Base-by-base conservation (phyloP, 371 early-diverging fungal species). In the Rhizopus arrhizus region DNA sequence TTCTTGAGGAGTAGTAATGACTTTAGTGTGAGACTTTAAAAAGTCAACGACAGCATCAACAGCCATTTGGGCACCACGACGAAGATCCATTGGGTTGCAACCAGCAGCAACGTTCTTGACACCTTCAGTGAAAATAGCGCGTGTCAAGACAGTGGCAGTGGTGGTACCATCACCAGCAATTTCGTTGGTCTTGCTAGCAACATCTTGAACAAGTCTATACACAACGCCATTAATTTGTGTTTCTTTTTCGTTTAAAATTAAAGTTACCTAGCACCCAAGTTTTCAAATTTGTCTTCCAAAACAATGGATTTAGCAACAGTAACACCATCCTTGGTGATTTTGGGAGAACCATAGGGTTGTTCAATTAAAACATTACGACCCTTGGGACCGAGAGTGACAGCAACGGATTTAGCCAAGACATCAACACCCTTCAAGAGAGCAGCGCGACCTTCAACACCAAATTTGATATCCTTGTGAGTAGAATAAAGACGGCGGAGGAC, bases 261-360 rank as follows among this genome's bases (percentile, higher is more conserved):
- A 32, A 3, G n/a, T 79, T 79, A 83, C 85, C 87, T 84, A 56
- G 98, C 98, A 68, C 98, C 98, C 55, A 98, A 87, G 84, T 98
- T 97, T 83, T 98, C 97, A 69, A 98, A 95, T 81, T 94, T 95
- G 81, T 94, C 92, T 75, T 97, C 94, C 43, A 98, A 85, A 33
- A 90, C 85, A 75, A 98, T 95, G 60, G 94, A 87, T 85, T 97
- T 97, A 66, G 98, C 98, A 34, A 98, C 98, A 55, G 98, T 95
- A 43, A 98, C 98, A 81, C 98, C 98, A 76, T 98, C 98, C 90
- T 98, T 98, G 74, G 98, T 98, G 80, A 98, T 98, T 89, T 97
- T 97, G 73, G 98, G 98, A 38, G 91, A 87, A 40, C 97, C 98
- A 65, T 95, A 98, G 54, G 96, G 74, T 77, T 98, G 98, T 72